A percentile compares a stretch with the other conserved stretches of the same genome.
phyloP scores from a whole-genome alignment of 192 early-diverging fungal genomes.

The Helicostylum pulchrum region DNA sequence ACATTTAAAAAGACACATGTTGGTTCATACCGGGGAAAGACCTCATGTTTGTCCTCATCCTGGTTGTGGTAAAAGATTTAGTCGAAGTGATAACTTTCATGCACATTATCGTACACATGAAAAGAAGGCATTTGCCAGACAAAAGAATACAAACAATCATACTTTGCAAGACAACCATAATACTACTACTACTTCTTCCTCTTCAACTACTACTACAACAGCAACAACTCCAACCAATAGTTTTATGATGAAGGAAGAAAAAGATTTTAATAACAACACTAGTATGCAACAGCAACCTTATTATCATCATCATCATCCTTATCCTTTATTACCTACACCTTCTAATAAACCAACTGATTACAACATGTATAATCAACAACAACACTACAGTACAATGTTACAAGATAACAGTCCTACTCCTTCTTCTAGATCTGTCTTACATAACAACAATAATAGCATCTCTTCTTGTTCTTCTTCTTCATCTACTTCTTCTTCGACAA shows the following conservation, averaged over 20 bases:
- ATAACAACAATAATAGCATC: not conserved
- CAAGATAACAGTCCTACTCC: not conserved
- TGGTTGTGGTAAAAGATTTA: slow-evolving; percentile 78
- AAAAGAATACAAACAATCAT: slow-evolving; percentile 13
- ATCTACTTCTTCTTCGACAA: not conserved
- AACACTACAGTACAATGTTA: not conserved
- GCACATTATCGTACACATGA: slow-evolving; percentile 73
- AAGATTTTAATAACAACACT: not conserved
- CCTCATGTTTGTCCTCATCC: slow-evolving; percentile 65
- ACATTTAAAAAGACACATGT: slow-evolving; percentile 77
- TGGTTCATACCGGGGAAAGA: slow-evolving; percentile 74
- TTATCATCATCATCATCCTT: slow-evolving; percentile 10
- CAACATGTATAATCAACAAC: not conserved
- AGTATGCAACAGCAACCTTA: not conserved
- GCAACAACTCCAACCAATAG: not conserved
- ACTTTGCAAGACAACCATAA: too few relatives aligned
- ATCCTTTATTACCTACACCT: slow-evolving; percentile 12
- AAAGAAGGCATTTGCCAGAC: slow-evolving; percentile 51
- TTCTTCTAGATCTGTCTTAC: slow-evolving; percentile 1
- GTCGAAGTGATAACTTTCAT: slow-evolving; percentile 73
- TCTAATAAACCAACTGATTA: not conserved
- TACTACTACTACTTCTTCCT: not conserved
- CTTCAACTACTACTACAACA: not conserved
- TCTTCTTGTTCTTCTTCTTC: not conserved
- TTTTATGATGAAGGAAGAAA: slow-evolving; percentile 17